phyloP scores from a whole-genome alignment of 2,329 filamentous ascomycete species.

The Diaporthe vaccinii region DNA sequence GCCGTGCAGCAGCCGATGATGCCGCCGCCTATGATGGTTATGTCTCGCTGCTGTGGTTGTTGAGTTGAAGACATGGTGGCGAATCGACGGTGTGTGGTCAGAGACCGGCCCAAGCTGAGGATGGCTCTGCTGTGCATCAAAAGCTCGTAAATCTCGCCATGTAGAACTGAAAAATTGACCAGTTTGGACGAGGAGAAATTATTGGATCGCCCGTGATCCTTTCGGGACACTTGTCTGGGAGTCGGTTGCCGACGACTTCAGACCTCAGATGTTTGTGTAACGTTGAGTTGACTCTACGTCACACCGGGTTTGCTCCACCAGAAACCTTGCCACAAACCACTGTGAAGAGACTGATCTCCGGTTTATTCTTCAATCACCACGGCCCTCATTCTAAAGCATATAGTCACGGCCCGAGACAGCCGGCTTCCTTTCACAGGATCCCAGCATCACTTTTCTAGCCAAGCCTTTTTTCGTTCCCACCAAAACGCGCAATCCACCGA shows the following conservation, averaged over 20 bases:
- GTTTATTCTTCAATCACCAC: background rate
- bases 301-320: conserved; percentile 1
- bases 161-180: background rate
- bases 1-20: conserved; percentile 83
- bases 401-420: too few relatives aligned
- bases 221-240: background rate
- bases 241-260: background rate
- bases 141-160: background rate
- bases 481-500: too few relatives aligned
- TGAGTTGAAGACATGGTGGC: background rate
- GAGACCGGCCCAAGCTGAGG: background rate
- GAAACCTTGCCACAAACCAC: background rate
- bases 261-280: background rate
- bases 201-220: background rate
- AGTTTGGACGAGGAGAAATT: background rate
- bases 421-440: background rate
- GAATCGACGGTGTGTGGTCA: background rate
- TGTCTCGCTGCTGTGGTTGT: conserved; percentile 18
- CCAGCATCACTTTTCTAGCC: background rate
- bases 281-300: conserved; percentile 15
- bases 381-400: background rate
- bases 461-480: background rate
- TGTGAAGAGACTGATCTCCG: background rate
- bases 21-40: conserved; percentile 70
- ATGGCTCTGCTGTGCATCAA: background rate